These are phyloP conservation scores for Macadamia integrifolia DNA, from an alignment of 164 flowering plant species.

Conservation along the genomic window DNA sequence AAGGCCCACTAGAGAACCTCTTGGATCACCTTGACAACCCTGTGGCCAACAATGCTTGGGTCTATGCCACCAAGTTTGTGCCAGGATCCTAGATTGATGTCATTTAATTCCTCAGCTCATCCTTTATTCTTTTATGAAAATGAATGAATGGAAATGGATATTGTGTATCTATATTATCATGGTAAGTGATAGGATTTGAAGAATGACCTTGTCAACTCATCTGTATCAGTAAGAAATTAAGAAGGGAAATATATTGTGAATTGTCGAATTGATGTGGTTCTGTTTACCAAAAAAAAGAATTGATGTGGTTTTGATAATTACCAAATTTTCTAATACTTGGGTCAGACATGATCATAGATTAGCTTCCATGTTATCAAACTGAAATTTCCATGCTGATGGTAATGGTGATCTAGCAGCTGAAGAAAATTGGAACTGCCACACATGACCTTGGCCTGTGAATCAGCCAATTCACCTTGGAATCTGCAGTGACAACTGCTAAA, in stretches of 20 bases:
- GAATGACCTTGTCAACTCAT: not conserved
- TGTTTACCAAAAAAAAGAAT: too few relatives aligned
- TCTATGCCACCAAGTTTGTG: slow-evolving; percentile 38
- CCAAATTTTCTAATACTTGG: too few relatives aligned
- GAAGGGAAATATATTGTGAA: not conserved
- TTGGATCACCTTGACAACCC: slow-evolving; percentile 41
- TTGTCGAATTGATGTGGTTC: not conserved
- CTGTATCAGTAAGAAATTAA: not conserved
- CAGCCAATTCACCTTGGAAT: too few relatives aligned
- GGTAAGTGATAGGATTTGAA: not conserved
- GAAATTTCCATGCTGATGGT: too few relatives aligned
- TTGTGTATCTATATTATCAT: not conserved
- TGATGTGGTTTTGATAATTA: not conserved
- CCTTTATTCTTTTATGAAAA: not conserved
- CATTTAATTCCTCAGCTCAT: not conserved
- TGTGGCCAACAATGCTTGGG: slow-evolving; percentile 45
- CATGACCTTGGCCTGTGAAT: too few relatives aligned
- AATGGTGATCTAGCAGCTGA: too few relatives aligned
- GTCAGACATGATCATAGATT: too few relatives aligned
- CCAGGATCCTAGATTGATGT: slow-evolving; percentile 28
- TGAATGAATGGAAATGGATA: not conserved
- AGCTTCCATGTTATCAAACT: too few relatives aligned
- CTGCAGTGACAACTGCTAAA: too few relatives aligned
- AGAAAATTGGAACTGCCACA: too few relatives aligned
- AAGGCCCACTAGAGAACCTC: slow-evolving; percentile 37